phyloP scores from a whole-genome alignment of 257 asterid species.

The Gynochthodes officinalis region DNA sequence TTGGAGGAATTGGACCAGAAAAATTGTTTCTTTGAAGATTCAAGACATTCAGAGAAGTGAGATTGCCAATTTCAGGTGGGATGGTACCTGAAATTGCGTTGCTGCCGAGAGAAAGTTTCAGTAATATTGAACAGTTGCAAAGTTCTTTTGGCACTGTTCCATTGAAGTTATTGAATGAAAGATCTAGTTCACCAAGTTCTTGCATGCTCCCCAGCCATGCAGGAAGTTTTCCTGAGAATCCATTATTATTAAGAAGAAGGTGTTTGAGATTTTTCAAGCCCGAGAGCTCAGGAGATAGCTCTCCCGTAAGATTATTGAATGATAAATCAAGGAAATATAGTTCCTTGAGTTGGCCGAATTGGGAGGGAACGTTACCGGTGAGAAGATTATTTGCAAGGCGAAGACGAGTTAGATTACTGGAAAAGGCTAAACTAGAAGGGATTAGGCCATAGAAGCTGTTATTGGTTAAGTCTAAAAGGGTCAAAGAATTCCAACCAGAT shows the following conservation, averaged over 20 bases:
- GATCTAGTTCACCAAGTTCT: conserved; percentile 73
- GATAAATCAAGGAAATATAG: conserved; percentile 75
- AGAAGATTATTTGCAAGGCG: conserved; percentile 70
- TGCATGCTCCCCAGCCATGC: conserved; percentile 64
- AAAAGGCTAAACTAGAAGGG: conserved; percentile 54
- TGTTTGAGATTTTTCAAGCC: conserved; percentile 49
- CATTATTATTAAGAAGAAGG: conserved; percentile 59
- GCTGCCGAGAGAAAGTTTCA: conserved; percentile 57
- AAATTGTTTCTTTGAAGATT: conserved; percentile 65
- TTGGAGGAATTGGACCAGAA: conserved; percentile 61
- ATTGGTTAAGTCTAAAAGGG: conserved; percentile 66
- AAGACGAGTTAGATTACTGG: conserved; percentile 54
- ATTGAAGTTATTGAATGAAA: conserved; percentile 61
- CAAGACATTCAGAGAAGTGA: conserved; percentile 61
- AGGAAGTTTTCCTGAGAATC: conserved; percentile 54
- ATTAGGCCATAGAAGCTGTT: conserved; percentile 67
- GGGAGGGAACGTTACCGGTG: conserved; percentile 54
- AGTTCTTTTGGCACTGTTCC: conserved; percentile 66
- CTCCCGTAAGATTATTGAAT: conserved; percentile 57
- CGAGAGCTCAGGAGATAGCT: conserved; percentile 47
- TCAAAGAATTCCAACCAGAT: conserved; percentile 49
- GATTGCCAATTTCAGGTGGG: conserved; percentile 77
- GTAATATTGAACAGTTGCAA: conserved; percentile 60
- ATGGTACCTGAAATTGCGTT: conserved; percentile 59
- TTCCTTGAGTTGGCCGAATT: conserved; percentile 51